Percentiles rank a stretch among this genome's conserved stretches.
These are phyloP conservation scores for Hansenula sp. DNA, from an alignment of 1,139 yeast genomes.

Conservation along the genomic window DNA sequence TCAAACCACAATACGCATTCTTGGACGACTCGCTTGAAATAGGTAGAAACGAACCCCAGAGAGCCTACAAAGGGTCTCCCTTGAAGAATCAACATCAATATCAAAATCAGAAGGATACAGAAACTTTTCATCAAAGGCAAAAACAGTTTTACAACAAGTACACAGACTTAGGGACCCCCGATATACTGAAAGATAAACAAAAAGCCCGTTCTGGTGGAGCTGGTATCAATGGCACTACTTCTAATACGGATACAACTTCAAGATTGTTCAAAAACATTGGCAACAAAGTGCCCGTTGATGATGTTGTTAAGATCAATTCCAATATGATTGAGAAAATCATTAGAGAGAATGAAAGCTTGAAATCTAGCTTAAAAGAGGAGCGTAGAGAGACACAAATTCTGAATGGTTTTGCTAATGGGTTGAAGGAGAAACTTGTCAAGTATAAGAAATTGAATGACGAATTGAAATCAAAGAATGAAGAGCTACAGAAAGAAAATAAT, in stretches of 20 bases:
- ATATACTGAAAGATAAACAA: conserved; percentile 5
- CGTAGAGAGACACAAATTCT: conserved; percentile 14
- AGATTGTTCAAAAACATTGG: conserved; percentile 17
- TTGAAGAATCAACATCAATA: conserved; percentile 2
- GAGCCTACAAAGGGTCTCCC: conserved; percentile 2
- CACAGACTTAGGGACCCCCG: conserved; percentile 8
- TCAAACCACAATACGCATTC: conserved; percentile 18
- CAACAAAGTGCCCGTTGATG: conserved; percentile 15
- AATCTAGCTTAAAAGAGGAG: conserved; percentile 7
- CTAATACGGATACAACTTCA: conserved; percentile 16
- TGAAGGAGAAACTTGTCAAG: conserved; percentile 20
- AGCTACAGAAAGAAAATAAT: neutral
- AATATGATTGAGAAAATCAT: conserved; percentile 23
- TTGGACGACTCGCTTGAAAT: conserved; percentile 20
- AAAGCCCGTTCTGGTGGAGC: neutral
- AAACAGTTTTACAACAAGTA: conserved; percentile 13
- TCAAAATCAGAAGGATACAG: conserved; percentile 4
- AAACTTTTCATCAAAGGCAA: conserved; percentile 10
- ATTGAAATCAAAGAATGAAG: conserved; percentile 9
- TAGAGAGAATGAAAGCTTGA: conserved; percentile 17
- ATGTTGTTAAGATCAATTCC: conserved; percentile 19
- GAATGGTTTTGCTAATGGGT: conserved; percentile 15
- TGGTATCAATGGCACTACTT: too few species aligned
- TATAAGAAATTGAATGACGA: conserved; percentile 17
- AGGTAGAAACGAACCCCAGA: conserved; percentile 4